phyloP scores from a whole-genome alignment of 2,329 filamentous ascomycete genomes.

The Aspergillus tanneri region DNA sequence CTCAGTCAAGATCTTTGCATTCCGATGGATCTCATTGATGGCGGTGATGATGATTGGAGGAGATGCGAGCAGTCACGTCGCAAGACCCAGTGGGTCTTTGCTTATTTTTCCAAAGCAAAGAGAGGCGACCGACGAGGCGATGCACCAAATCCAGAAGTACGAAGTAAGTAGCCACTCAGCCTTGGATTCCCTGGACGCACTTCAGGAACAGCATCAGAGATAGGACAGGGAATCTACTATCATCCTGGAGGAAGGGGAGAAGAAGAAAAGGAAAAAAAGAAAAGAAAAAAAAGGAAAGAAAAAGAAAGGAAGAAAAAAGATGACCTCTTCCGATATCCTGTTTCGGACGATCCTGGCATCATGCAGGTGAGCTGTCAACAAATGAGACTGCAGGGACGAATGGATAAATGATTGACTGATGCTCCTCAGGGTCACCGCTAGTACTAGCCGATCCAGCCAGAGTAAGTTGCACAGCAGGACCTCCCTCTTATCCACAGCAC shows the following conservation, averaged over 20 bases:
- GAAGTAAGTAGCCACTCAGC: conserved; percentile 3
- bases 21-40: neutral
- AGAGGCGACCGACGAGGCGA: too few relatives aligned
- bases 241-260: too few relatives aligned
- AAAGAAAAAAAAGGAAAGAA: too few relatives aligned
- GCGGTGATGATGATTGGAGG: neutral
- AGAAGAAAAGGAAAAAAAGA: too few relatives aligned
- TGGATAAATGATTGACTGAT: too few relatives aligned
- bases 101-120: neutral
- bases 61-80: neutral
- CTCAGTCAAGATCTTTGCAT: neutral
- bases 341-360: neutral
- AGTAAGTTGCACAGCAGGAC: conserved; percentile 8
- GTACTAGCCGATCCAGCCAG: conserved; percentile 2
- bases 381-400: too few relatives aligned
- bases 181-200: neutral
- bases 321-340: neutral
- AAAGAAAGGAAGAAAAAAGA: too few relatives aligned
- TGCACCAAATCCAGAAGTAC: too few relatives aligned
- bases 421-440: conserved; percentile 5
- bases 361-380: neutral
- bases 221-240: too few relatives aligned
- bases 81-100: neutral
- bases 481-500: neutral
- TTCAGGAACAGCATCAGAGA: too few relatives aligned